These are phyloP conservation scores for Rhizopogon rudus DNA, from an alignment of 768 basidiomycete genomes.

Conservation along the genomic window DNA sequence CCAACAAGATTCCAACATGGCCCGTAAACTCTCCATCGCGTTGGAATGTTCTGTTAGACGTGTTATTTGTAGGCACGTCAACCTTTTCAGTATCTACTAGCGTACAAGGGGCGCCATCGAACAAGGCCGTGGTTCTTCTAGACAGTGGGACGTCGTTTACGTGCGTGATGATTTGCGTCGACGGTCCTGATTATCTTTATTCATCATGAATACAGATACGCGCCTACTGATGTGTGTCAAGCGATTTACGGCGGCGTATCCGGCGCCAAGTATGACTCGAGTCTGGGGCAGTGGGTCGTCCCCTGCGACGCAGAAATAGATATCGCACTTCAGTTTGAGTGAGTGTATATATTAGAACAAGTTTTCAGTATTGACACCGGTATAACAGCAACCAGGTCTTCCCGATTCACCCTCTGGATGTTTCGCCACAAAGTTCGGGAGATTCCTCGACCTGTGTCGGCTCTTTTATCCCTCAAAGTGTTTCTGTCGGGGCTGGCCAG, in stretches of 20 bases:
- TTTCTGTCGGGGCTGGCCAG: conserved; percentile 55
- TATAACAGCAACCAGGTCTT: conserved; percentile 58
- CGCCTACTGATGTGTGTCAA: conserved; percentile 54
- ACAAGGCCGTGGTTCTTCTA: conserved; percentile 69
- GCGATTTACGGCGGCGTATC: conserved; percentile 63
- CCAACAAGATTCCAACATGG: conserved; percentile 65
- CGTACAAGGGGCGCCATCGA: conserved; percentile 54
- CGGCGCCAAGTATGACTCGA: conserved; percentile 56
- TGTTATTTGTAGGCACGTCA: conserved; percentile 54
- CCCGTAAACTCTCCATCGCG: conserved; percentile 56
- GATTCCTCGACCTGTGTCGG: conserved; percentile 59
- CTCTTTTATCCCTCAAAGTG: conserved; percentile 64
- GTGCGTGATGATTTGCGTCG: conserved; percentile 33
- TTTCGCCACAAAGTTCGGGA: conserved; percentile 43
- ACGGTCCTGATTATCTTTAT: conserved; percentile 1
- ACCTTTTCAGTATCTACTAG: conserved; percentile 48
- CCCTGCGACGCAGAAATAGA: conserved; percentile 75
- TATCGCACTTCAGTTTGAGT: conserved; percentile 78
- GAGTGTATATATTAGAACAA: conserved; percentile 16
- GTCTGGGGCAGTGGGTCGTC: conserved; percentile 59
- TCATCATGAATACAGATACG: conserved; percentile 47
- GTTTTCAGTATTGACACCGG: conserved; percentile 4
- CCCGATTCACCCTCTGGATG: conserved; percentile 77
- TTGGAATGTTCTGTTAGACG: conserved; percentile 78
- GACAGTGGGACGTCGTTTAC: conserved; percentile 83